Percentiles rank a stretch among this genome's conserved stretches.
Conservation (phyloP, 805 yeast species). For the Pichia ethanolica region DNA sequence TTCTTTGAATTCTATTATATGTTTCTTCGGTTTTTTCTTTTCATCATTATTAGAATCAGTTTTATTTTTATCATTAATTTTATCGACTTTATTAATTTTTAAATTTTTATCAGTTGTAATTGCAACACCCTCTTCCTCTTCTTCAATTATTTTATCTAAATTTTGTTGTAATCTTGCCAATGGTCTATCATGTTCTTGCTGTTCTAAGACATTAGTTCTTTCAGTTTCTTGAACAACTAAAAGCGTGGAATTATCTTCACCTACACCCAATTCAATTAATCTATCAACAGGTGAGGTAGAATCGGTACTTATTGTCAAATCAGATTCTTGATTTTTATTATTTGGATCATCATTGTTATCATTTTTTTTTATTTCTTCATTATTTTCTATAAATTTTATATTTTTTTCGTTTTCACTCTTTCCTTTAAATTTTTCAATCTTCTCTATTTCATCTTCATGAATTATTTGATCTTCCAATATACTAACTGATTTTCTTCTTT, state of each 20-base stretch:
- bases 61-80: background rate
- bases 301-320: background rate
- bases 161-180: constrained; percentile 75
- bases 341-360: background rate
- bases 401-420: background rate
- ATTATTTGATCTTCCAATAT: constrained; percentile 41
- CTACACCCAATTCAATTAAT: constrained; percentile 41
- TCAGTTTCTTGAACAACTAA: constrained; percentile 52
- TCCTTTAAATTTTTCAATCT: background rate
- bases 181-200: constrained; percentile 77
- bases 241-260: constrained; percentile 40
- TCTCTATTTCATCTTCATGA: constrained; percentile 10
- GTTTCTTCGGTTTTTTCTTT: too few species aligned
- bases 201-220: constrained; percentile 64
- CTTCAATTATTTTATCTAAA: constrained; percentile 44
- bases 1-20: constrained; percentile 17
- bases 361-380: background rate
- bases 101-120: background rate
- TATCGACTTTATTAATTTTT: background rate
- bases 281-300: constrained; percentile 41
- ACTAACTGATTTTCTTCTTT: constrained; percentile 50
- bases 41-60: background rate
- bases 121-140: constrained; percentile 23
- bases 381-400: constrained; percentile 5
- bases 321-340: too few species aligned